A percentile compares a stretch with the other conserved stretches of the same genome.
Conservation (phyloP, 306 rosid species). For the Medicago truncatula region MtrunA17r5.0-ANR NC_053044.1:38205001-38205500, state of each 20-base stretch:
- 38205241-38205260: slow-evolving; percentile 8
- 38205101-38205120: slow-evolving; percentile 80
- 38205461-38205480: slow-evolving; percentile 82
- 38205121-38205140: slow-evolving; percentile 84
- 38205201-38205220: slow-evolving; percentile 27
- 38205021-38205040: slow-evolving; percentile 5
- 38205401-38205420: slow-evolving; percentile 97
- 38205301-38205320: neutral
- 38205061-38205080: slow-evolving; percentile 34
- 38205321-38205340: slow-evolving; percentile 2
- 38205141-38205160: slow-evolving; percentile 83
- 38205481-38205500: slow-evolving; percentile 86
- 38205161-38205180: slow-evolving; percentile 14
- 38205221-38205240: slow-evolving; percentile 3
- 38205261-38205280: slow-evolving; percentile 17
- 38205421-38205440: slow-evolving; percentile 98
- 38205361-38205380: slow-evolving; percentile 99
- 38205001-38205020: slow-evolving; percentile 29
- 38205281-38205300: slow-evolving; percentile 4
- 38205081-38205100: slow-evolving; percentile 88
- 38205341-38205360: slow-evolving; percentile 46
- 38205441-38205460: slow-evolving; percentile 92
- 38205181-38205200: slow-evolving; percentile 21
- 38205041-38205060: slow-evolving; percentile 23
- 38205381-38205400: slow-evolving; percentile 98